phyloP scores from a whole-genome alignment of 2,329 filamentous ascomycete genomes.

The Diplodia corticola region DNA sequence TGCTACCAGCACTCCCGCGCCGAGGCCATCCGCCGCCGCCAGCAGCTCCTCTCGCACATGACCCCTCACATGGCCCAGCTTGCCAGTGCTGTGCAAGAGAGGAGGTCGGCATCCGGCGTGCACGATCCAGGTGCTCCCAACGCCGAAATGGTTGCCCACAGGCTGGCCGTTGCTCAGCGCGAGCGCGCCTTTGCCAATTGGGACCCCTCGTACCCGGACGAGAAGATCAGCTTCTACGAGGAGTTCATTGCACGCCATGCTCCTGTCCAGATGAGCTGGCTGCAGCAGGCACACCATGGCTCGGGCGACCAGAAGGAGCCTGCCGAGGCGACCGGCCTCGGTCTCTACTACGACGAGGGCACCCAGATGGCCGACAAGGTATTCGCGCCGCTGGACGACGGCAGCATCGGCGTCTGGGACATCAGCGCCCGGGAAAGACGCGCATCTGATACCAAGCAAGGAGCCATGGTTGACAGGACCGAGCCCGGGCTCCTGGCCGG shows the following conservation, averaged over 20 bases:
- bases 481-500: slow-evolving; percentile 62
- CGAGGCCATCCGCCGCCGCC: slow-evolving; percentile 61
- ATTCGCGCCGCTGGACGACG: slow-evolving; percentile 79
- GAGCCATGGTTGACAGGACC: slow-evolving; percentile 61
- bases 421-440: neutral
- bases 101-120: slow-evolving; percentile 27
- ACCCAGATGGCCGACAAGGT: slow-evolving; percentile 58
- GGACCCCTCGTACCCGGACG: slow-evolving; percentile 74
- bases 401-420: slow-evolving; percentile 86
- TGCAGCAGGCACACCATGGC: slow-evolving; percentile 60
- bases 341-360: slow-evolving; percentile 59
- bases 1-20: slow-evolving; percentile 72
- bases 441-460: slow-evolving; percentile 43
- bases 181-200: slow-evolving; percentile 66
- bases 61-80: slow-evolving; percentile 47
- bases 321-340: slow-evolving; percentile 72
- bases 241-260: slow-evolving; percentile 85
- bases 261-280: slow-evolving; percentile 73
- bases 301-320: slow-evolving; percentile 44
- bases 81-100: slow-evolving; percentile 43
- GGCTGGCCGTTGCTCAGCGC: slow-evolving; percentile 43
- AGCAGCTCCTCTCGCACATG: slow-evolving; percentile 39
- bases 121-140: slow-evolving; percentile 33
- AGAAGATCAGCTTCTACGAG: slow-evolving; percentile 79
- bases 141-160: slow-evolving; percentile 34